Base-by-base conservation (phyloP, 768 basidiomycete genomes). In the Suillus tomentosus region DNA sequence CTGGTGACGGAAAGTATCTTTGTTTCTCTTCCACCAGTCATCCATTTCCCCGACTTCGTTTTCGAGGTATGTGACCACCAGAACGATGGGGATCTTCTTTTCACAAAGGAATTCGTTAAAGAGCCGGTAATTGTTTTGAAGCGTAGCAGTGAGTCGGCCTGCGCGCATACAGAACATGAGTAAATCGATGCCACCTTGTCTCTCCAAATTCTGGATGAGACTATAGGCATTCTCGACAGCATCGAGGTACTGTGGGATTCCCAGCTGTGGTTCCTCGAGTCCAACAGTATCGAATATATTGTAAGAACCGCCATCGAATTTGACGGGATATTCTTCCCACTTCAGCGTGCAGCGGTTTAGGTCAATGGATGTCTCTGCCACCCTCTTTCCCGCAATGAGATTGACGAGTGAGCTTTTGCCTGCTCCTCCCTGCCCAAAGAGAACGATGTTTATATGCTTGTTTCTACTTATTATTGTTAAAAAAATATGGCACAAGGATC, bases 341-440 rank as follows among this genome's bases (percentile, higher is more conserved):
- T 70, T 56, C 65, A 81, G 75, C 1, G 82, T 82, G 64, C 74
- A 79, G 0, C 79, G 78, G 0, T 67, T 61, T 1, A 77, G 73
- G 9, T 72, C 67, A 9, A 66, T 68, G 45, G 74, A 75, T 22
- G 75, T 74, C 31, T 60, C 34, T 34, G 74, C 74, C 17, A 75
- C 19, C 2, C 63, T 13, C 27, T 24, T 11, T 14, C 60, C 72
- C 11, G 74, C 73, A 61, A 77, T 74, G 24, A 75, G 72, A 40
- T 77, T 75, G 62, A 75, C 68, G 34, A 75, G 70, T 1, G 72
- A 69, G 51, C 74, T 74, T 59, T 77, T 75, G 7, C 74, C 75
- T n/a, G 73, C 65, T 22, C 81, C 79, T 1, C 77, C 72, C 64
- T 80, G 79, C 5, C 81, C 81, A 48, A 81, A 81, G 22, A 83